Conservation (phyloP, 2,329 filamentous ascomycete genomes). For the Fusarium austroafricanum region DNA sequence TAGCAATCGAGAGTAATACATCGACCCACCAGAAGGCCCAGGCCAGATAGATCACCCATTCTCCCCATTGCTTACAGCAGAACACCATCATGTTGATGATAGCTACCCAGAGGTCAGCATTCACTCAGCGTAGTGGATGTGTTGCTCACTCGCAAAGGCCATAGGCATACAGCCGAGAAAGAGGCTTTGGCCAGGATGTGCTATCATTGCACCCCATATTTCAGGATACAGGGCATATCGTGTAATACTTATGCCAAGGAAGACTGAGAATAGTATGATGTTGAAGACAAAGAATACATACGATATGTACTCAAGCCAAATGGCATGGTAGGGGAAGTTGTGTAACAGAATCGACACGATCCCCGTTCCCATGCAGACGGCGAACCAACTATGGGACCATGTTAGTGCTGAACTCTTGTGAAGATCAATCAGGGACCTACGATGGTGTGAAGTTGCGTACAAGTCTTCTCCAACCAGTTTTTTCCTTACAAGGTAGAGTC, state of each 20-base stretch:
- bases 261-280: constrained; percentile 65
- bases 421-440: constrained; percentile 50
- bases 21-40: constrained; percentile 71
- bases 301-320: constrained; percentile 69
- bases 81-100: constrained; percentile 74
- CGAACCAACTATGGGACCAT: constrained; percentile 62
- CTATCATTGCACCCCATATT: constrained; percentile 74
- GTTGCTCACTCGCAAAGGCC: constrained; percentile 67
- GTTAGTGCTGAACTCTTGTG: constrained; percentile 4
- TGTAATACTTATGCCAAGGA: constrained; percentile 64
- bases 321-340: constrained; percentile 69
- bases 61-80: constrained; percentile 71
- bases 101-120: constrained; percentile 48
- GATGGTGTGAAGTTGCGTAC: constrained; percentile 67
- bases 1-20: constrained; percentile 62
- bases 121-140: not conserved
- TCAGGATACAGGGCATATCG: constrained; percentile 74
- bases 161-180: constrained; percentile 78
- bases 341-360: constrained; percentile 73
- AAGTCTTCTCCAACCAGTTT: constrained; percentile 57
- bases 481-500: constrained; percentile 48
- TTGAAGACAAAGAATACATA: constrained; percentile 72
- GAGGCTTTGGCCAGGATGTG: constrained; percentile 73
- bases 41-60: constrained; percentile 64
- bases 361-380: constrained; percentile 74